Conservation (phyloP, 495 filamentous ascomycete genomes). For the Jackrogersella multiformis region DNA sequence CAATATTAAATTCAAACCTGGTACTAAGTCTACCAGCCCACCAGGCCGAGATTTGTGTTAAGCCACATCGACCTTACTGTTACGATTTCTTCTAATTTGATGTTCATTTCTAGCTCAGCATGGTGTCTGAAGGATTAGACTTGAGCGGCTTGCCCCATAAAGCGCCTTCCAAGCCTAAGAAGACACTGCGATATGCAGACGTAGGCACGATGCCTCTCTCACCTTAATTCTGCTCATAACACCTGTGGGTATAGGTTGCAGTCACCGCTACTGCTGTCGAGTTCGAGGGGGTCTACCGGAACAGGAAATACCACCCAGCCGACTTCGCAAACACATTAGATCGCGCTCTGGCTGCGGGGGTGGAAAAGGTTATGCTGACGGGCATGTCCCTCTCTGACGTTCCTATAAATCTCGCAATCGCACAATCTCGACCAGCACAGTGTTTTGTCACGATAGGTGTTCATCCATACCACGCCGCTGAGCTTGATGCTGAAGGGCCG, state of each 20-base stretch:
- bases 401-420: constrained; percentile 66
- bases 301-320: constrained; percentile 71
- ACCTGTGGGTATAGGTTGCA: constrained; percentile 19
- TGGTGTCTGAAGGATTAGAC: constrained; percentile 14
- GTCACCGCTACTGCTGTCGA: constrained; percentile 33
- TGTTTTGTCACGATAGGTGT: constrained; percentile 76
- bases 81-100: too few relatives aligned
- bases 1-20: neutral
- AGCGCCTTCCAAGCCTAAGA: neutral
- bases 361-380: constrained; percentile 80
- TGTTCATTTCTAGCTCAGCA: neutral
- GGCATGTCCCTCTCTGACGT: constrained; percentile 67
- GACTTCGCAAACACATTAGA: constrained; percentile 74
- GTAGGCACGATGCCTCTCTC: neutral
- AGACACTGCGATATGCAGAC: constrained; percentile 13
- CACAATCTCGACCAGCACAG: constrained; percentile 45
- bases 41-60: neutral
- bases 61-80: neutral
- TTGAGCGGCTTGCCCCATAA: constrained; percentile 14
- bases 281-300: constrained; percentile 76
- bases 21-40: neutral
- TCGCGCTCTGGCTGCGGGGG: constrained; percentile 71
- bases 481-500: constrained; percentile 55
- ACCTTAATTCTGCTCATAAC: neutral
- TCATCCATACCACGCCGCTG: constrained; percentile 74